Conservation (phyloP, 2,329 filamentous ascomycete genomes). For the Whalleya microplaca region DNA sequence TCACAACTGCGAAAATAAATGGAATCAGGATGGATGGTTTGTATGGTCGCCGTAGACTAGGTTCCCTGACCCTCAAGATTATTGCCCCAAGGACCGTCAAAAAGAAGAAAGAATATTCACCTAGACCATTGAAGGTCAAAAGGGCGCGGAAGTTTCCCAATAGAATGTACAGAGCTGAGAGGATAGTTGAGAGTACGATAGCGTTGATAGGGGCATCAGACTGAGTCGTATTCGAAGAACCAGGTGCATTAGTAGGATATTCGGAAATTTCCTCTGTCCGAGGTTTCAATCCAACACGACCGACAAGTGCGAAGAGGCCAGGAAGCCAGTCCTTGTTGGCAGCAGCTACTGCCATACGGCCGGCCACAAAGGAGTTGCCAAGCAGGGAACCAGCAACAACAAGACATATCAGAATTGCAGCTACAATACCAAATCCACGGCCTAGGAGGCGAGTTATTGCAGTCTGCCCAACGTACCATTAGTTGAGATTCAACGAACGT, state of each 20-base stretch:
- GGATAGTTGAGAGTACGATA: conserved; percentile 50
- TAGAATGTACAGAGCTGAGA: conserved; percentile 61
- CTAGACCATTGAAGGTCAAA: conserved; percentile 62
- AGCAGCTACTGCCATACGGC: conserved; percentile 64
- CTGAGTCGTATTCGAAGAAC: conserved; percentile 12
- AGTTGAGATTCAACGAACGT: conserved; percentile 6
- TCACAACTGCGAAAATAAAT: conserved; percentile 57
- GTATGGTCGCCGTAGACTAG: conserved; percentile 58
- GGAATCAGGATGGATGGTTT: conserved; percentile 56
- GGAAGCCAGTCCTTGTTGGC: conserved; percentile 58
- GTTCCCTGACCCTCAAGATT: conserved; percentile 60
- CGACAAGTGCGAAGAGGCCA: conserved; percentile 47
- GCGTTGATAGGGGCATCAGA: conserved; percentile 60
- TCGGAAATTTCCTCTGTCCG: conserved; percentile 7
- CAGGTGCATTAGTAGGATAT: background rate
- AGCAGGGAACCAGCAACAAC: conserved; percentile 66
- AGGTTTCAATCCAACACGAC: conserved; percentile 42
- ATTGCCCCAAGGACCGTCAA: conserved; percentile 63
- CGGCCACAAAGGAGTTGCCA: conserved; percentile 65
- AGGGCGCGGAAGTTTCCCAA: conserved; percentile 64
- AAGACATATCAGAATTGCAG: conserved; percentile 60
- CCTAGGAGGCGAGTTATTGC: conserved; percentile 60
- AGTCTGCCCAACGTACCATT: conserved; percentile 44
- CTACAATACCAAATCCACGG: conserved; percentile 53
- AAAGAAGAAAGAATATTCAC: conserved; percentile 68